Base-by-base conservation (phyloP, 2,329 filamentous ascomycete species). In the Neonectria hederae region DNA sequence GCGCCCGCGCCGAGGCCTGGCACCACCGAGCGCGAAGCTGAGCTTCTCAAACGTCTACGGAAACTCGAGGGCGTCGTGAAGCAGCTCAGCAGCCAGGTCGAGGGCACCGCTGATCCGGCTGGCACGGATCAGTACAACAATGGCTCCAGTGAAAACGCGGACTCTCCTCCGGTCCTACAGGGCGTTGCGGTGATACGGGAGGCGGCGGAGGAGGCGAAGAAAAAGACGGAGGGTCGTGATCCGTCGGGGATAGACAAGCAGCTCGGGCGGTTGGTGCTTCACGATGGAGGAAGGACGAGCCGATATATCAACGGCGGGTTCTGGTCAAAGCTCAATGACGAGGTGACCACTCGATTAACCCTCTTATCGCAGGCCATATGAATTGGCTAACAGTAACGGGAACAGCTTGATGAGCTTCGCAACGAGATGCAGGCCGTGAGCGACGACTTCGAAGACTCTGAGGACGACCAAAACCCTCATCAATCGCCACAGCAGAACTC, bases 291-390 rank as follows among this genome's bases (percentile, higher is more conserved):
- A 35, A 87, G 86, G 64, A 89, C 88, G 46, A 89, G 88, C 53
- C 82, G 90, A 72, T 94, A 94, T 75, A 87, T 94, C 68, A 92
- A 90, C 78, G 92, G 88, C 75, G 89, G 87, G 11, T 92, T 93
- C 73, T 93, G 90, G 89, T 87, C 90, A 17, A 91, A 87, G 67
- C 82, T 94, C 53, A 91, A 89, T 63, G 91, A 92, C 62, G 91
- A 93, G 83, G 89, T 90, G 78, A 21, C 21, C 9, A 13, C 14
- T 40, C 3, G 1, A 24, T 6, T 7, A 2, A 24, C n/a, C 4
- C 11, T 14, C 32, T 38, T 38, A 13, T 2, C 17, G 32, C 4
- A 3, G 32, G 4, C 32, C 32, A 17, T 38, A 6, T 3, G 32
- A 4, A 38, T 6, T 14, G 2, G 32, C 32, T 38, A 38, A 38